These are phyloP conservation scores for Lolium perenne DNA, from an alignment of 176 grass and related monocot genomes.

Conservation along the genomic window DNA sequence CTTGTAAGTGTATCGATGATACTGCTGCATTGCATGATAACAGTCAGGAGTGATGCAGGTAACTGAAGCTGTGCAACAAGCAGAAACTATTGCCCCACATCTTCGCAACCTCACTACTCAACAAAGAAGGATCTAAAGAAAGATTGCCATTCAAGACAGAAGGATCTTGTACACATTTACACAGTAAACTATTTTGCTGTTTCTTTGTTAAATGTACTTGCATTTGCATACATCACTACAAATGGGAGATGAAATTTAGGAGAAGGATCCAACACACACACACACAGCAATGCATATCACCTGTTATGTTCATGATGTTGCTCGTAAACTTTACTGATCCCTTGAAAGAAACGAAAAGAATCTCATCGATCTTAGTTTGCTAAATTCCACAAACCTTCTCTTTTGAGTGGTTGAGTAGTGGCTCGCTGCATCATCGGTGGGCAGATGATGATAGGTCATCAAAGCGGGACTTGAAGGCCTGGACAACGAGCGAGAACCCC, in stretches of 20 bases:
- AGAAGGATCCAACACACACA: constrained; percentile 11
- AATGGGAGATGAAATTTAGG: not conserved
- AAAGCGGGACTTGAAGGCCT: constrained; percentile 61
- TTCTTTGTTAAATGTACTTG: constrained; percentile 41
- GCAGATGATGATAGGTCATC: constrained; percentile 31
- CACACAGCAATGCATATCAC: not conserved
- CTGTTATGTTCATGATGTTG: constrained; percentile 15
- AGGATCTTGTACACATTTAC: constrained; percentile 7
- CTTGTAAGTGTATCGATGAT: not conserved
- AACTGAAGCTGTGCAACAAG: not conserved
- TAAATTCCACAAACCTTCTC: constrained; percentile 9
- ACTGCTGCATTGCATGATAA: not conserved
- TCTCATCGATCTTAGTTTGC: not conserved
- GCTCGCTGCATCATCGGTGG: not conserved
- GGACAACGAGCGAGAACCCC: constrained; percentile 79
- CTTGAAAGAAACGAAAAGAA: not conserved
- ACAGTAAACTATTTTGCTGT: not conserved
- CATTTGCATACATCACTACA: constrained; percentile 7
- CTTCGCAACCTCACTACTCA: constrained; percentile 11
- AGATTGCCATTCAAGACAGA: not conserved
- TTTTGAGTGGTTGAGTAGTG: not conserved
- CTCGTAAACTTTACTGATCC: not conserved
- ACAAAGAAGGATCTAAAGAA: not conserved
- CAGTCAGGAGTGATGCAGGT: not conserved
- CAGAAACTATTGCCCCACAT: not conserved